Percentiles rank a stretch among this genome's conserved stretches.
Conservation (phyloP, 2,329 filamentous ascomycete genomes). For the Ceratocystis huliohia region DNA sequence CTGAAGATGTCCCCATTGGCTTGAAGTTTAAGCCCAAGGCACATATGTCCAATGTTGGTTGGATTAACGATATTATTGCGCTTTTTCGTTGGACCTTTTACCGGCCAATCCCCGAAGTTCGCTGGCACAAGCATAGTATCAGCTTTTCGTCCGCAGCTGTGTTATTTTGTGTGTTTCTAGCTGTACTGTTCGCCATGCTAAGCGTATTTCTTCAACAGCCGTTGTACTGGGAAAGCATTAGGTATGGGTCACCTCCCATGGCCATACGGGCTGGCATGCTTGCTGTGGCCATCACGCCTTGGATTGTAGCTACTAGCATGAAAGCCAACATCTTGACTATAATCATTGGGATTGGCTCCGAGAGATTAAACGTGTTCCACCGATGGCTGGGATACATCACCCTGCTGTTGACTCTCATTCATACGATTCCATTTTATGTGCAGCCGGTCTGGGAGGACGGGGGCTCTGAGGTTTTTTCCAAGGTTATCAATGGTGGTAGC, state of each 20-base stretch:
- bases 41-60: slow-evolving; percentile 60
- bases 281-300: slow-evolving; percentile 78
- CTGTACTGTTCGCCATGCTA: slow-evolving; percentile 59
- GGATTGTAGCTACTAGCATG: slow-evolving; percentile 81
- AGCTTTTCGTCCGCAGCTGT: slow-evolving; percentile 72
- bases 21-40: slow-evolving; percentile 50
- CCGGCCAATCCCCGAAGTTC: slow-evolving; percentile 64
- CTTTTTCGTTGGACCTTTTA: slow-evolving; percentile 82
- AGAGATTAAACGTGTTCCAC: slow-evolving; percentile 84
- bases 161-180: slow-evolving; percentile 52
- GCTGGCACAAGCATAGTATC: slow-evolving; percentile 53
- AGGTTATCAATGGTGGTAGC: slow-evolving; percentile 51
- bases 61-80: slow-evolving; percentile 69
- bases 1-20: neutral
- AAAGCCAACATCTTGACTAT: slow-evolving; percentile 79
- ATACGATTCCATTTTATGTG: slow-evolving; percentile 80
- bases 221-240: slow-evolving; percentile 78
- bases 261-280: slow-evolving; percentile 86
- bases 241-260: slow-evolving; percentile 74
- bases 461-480: slow-evolving; percentile 56
- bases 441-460: slow-evolving; percentile 75
- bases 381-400: slow-evolving; percentile 84
- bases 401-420: slow-evolving; percentile 67
- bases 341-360: slow-evolving; percentile 81
- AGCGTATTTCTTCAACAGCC: slow-evolving; percentile 83